These are phyloP conservation scores for Rubroshorea leprosula DNA, from an alignment of 345 rosid genomes.

Conservation along the genomic window DNA sequence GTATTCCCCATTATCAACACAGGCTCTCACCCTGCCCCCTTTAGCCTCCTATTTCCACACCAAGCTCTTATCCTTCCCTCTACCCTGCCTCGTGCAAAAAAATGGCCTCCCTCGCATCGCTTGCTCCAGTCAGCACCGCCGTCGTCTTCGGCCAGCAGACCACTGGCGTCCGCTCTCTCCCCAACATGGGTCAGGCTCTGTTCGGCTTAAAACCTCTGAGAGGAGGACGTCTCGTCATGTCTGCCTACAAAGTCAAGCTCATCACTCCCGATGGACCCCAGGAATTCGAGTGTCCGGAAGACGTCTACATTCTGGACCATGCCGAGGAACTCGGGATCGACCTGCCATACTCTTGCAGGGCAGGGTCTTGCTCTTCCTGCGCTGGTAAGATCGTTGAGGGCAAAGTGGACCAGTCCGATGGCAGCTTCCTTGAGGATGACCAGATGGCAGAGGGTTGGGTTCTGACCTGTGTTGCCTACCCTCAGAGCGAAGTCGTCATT, in stretches of 20 bases:
- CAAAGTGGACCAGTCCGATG: conserved; percentile 66
- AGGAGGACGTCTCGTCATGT: conserved; percentile 56
- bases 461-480: conserved; percentile 79
- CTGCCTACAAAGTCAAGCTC: conserved; percentile 67
- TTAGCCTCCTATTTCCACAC: not conserved
- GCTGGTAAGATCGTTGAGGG: conserved; percentile 59
- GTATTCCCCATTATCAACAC: conserved; percentile 20
- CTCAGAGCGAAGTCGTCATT: conserved; percentile 45
- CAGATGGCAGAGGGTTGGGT: conserved; percentile 62
- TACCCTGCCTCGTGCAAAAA: no score
- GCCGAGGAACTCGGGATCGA: conserved; percentile 76
- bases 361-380: conserved; percentile 89
- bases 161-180: conserved; percentile 42
- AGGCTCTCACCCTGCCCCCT: conserved; percentile 7
- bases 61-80: no score
- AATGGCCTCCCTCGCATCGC: conserved; percentile 55
- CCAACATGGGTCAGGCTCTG: conserved; percentile 38
- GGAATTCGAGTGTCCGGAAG: conserved; percentile 51
- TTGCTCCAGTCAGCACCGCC: conserved; percentile 57
- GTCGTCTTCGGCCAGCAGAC: conserved; percentile 45
- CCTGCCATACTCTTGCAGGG: conserved; percentile 93
- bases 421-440: conserved; percentile 76
- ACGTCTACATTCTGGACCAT: conserved; percentile 54
- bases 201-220: conserved; percentile 53
- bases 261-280: conserved; percentile 58